Evolutionary conservation across 176 grass and related monocot genomes (phyloP), one percentile per base, ranked within the genome.

Genomic region (Tuctoria greenei): DNA sequence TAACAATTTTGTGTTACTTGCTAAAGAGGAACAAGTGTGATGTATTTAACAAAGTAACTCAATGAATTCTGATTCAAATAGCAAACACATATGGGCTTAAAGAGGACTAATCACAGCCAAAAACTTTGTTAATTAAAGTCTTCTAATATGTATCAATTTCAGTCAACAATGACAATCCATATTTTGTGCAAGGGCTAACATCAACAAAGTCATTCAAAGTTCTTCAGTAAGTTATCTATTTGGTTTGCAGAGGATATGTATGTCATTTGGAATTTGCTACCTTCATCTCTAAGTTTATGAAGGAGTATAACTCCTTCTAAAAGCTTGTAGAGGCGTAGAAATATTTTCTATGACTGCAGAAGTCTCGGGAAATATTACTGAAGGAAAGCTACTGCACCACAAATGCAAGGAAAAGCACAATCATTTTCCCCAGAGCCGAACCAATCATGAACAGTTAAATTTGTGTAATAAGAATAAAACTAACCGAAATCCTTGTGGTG

Each of bases 401-500:
- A 63, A 61, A 49, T 47, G 41, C 17, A 28, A 58, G 75, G 4
- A 42, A 37, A 78, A 35, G 44, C 20, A 38, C 28, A 50, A 52
- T 77, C 17, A 6, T 52, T 74, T 51, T 45, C 50, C 17, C 79
- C 16, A 41, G 10, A 80, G 39, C 16, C 60, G 34, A 86, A 51
- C 42, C 27, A 26, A 8, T 26, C 8, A 72, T 54, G 18, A 49
- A 62, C 24, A 71, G 59, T 50, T 20, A 24, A 70, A 86, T 6
- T 72, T 72, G n/a, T 41, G 13, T 42, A 75, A 75, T 78, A 25
- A 45, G 24, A 57, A 75, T 64, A 78, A 82, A 72, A 97, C 94
- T 88, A 66, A 97, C 94, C 94, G 42, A 97, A 97, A 81, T 97
- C 94, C 41, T 91, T 93, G 80, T 97, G 94, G 78, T 97, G 94